These are phyloP conservation scores for Fusarium heterosporum DNA, from an alignment of 2,329 filamentous ascomycete genomes.

Conservation along the genomic window DNA sequence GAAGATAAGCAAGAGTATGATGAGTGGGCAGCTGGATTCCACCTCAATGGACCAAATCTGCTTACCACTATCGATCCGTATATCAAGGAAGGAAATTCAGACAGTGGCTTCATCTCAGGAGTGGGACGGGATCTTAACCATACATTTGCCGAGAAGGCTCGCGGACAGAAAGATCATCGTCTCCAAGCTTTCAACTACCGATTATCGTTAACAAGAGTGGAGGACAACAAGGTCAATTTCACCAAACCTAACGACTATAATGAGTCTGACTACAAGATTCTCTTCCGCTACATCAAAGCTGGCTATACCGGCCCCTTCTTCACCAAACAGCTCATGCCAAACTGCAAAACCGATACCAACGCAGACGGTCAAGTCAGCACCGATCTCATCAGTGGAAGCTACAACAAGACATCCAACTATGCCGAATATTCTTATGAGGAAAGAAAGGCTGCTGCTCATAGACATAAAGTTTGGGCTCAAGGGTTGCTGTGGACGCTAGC, in stretches of 20 bases:
- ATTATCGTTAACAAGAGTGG: constrained; percentile 7
- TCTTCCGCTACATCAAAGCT: constrained; percentile 28
- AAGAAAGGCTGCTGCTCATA: neutral
- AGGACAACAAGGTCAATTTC: constrained; percentile 24
- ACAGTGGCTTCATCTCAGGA: constrained; percentile 23
- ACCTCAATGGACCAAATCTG: neutral
- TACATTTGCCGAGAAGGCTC: neutral
- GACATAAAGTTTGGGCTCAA: constrained; percentile 29
- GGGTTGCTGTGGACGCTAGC: constrained; percentile 30
- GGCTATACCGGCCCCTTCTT: constrained; percentile 26
- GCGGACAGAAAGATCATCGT: constrained; percentile 26
- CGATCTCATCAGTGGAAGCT: constrained; percentile 30
- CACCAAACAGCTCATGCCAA: constrained; percentile 31
- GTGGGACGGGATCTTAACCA: constrained; percentile 10
- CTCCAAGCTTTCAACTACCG: constrained; percentile 39
- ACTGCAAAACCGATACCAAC: constrained; percentile 33
- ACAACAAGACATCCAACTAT: constrained; percentile 24
- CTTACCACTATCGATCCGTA: constrained; percentile 24
- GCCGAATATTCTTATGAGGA: constrained; percentile 30
- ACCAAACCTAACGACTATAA: constrained; percentile 31
- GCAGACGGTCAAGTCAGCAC: constrained; percentile 33
- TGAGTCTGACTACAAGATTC: constrained; percentile 21
- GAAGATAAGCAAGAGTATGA: constrained; percentile 27
- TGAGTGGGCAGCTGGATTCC: constrained; percentile 30
- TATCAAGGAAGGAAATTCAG: neutral